Base-by-base conservation (phyloP, 371 early-diverging fungal genomes). In the Actinomortierella ambigua region DNA sequence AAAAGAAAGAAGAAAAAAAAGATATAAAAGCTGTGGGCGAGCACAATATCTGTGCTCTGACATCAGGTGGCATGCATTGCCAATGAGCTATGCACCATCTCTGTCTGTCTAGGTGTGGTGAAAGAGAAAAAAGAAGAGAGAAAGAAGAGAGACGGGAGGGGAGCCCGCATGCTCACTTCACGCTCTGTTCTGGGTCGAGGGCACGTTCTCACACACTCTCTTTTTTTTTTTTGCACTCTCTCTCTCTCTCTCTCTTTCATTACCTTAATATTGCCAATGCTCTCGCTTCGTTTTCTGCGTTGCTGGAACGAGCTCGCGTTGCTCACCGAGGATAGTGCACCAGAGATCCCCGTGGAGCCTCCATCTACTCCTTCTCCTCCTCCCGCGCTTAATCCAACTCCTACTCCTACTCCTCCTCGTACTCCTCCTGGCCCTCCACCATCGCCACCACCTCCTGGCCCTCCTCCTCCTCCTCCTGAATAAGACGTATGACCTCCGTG, bases 231-330 rank as follows among this genome's bases (percentile, higher is more conserved):
- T n/a, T n/a, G n/a, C n/a, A n/a, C n/a, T n/a, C n/a, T n/a, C n/a
- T n/a, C n/a, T n/a, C n/a, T n/a, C n/a, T 34, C 34, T 34, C 4
- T 3, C 9, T 9, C 22, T 8, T 20, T 48, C 8, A 2, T 50
- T 52, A 69, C 69, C 61, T 70, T 70, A 41, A 70, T 23, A n/a
- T 65, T 65, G 8, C 70, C 50, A 46, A 70, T 70, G 41, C 65
- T 70, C 48, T 70, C 70, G 22, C 70, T 70, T 5, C 70, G 70
- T 44, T 70, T 70, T 17, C 70, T 61, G 13, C 65, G 61, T 39
- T 69, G 69, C 7, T 64, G 60, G 47, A 65, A 65, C 4, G 70
- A 70, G 42, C 41, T 57, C 6, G 29, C 54, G 44, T 28, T 70
- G 29, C 58, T 53, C 3, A 6, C 47, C n/a, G 65, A 61, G 40